Evolutionary conservation across 148 eudicot genomes (phyloP).

Genomic region (Cornus florida): DNA sequence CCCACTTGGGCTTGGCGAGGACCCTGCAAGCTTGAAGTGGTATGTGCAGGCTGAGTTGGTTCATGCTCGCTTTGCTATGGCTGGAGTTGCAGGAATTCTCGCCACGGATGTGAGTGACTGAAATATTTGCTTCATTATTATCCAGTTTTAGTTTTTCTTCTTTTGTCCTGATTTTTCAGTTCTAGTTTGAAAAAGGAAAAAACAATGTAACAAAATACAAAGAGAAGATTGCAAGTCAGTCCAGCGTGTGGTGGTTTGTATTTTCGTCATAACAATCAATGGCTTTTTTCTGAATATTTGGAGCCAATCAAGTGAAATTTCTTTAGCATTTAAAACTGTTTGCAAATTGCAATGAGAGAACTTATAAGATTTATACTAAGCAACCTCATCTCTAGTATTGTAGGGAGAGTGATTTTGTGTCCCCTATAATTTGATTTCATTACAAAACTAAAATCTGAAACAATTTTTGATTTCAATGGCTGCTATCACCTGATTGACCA

Average conservation of each 20-base stretch:
- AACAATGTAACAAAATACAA: neutral
- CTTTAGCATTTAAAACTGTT: too few species aligned
- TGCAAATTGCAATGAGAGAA: too few species aligned
- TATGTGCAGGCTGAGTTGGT: conserved; percentile 94
- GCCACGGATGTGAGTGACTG: conserved; percentile 66
- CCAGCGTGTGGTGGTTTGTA: too few species aligned
- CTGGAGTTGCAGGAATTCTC: conserved; percentile 96
- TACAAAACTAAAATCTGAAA: too few species aligned
- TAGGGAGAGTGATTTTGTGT: too few species aligned
- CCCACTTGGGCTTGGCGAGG: conserved; percentile 94
- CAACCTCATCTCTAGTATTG: too few species aligned
- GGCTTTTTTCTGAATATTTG: neutral
- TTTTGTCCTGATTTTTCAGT: neutral
- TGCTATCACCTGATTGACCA: neutral
- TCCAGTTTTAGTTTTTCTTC: too few species aligned
- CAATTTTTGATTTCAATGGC: neutral
- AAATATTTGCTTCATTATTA: neutral
- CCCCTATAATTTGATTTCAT: too few species aligned
- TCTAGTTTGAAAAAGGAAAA: neutral
- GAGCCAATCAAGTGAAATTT: too few species aligned
- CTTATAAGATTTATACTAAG: too few species aligned
- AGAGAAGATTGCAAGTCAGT: too few species aligned
- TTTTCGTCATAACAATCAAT: too few species aligned
- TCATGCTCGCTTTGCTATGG: conserved; percentile 95
- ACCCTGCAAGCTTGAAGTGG: conserved; percentile 86